Evolutionary conservation across 1,139 yeast species (phyloP).

Genomic region (Yamadazyma triangularis): DNA sequence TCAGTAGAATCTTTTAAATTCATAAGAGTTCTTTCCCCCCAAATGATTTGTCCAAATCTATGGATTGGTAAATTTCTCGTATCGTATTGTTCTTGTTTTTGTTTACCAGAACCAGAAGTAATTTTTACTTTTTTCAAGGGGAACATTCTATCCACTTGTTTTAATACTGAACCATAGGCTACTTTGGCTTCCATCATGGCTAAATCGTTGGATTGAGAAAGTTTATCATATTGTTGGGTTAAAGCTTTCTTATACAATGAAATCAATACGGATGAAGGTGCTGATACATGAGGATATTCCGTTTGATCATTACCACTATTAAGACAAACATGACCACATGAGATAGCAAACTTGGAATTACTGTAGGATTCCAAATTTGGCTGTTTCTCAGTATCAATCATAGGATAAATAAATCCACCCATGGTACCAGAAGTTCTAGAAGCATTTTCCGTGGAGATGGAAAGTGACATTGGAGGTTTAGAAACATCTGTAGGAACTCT

Average conservation of each 20-base stretch:
- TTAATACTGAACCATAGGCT: conserved; percentile 62
- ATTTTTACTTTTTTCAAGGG: conserved; percentile 42
- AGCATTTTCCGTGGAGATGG: conserved; percentile 66
- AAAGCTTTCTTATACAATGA: conserved; percentile 70
- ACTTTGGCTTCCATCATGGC: conserved; percentile 46
- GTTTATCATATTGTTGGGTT: conserved; percentile 55
- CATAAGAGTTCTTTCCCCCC: conserved; percentile 87
- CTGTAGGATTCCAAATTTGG: conserved; percentile 48
- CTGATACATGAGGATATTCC: conserved; percentile 64
- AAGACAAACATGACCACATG: conserved; percentile 91
- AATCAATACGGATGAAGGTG: conserved; percentile 79
- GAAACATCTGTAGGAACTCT: conserved; percentile 55
- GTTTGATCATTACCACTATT: conserved; percentile 41
- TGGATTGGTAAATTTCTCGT: conserved; percentile 46
- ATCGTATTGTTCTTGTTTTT: conserved; percentile 27
- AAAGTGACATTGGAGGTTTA: conserved; percentile 78
- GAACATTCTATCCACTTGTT: conserved; percentile 50
- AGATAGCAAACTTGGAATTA: conserved; percentile 73
- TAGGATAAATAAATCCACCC: conserved; percentile 86
- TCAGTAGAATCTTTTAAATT: conserved; percentile 25
- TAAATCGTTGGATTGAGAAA: conserved; percentile 29
- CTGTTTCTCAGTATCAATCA: conserved; percentile 52
- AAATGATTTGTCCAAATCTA: conserved; percentile 77
- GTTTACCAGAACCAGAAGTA: conserved; percentile 19
- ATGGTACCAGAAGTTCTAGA: conserved; percentile 74